Percentiles rank a stretch among this genome's conserved stretches.
phyloP scores from a whole-genome alignment of 441 rosid species.

The Geranium incanum region DNA sequence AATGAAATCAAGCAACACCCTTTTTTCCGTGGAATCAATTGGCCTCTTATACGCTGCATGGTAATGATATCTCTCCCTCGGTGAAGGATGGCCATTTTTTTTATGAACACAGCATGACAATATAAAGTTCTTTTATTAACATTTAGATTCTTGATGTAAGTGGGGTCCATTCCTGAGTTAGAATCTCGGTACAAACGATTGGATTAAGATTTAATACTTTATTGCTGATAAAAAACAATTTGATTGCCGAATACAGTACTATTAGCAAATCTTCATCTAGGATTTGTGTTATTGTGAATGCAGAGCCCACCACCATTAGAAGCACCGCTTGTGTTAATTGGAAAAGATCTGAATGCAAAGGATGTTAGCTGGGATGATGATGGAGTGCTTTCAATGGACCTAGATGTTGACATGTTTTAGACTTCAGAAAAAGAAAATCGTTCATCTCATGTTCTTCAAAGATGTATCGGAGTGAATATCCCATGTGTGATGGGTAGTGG shows the following conservation, averaged over 20 bases:
- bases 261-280: not conserved
- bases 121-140: not conserved
- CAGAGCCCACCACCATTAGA: slow-evolving; percentile 80
- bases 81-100: too few species aligned
- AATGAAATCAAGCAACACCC: slow-evolving; percentile 85
- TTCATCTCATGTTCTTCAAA: not conserved
- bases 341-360: slow-evolving; percentile 52
- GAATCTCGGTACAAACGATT: too few species aligned
- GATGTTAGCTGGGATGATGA: slow-evolving; percentile 78
- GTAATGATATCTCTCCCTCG: slow-evolving; percentile 30
- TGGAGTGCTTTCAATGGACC: slow-evolving; percentile 68
- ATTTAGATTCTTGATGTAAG: too few species aligned
- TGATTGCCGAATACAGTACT: not conserved
- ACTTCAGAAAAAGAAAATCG: too few species aligned
- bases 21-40: slow-evolving; percentile 78
- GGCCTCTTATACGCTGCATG: slow-evolving; percentile 94
- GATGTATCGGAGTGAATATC: not conserved
- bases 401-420: slow-evolving; percentile 46
- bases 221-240: too few species aligned
- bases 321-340: slow-evolving; percentile 43
- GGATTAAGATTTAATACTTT: too few species aligned
- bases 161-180: too few species aligned
- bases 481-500: not conserved
- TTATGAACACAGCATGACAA: not conserved
- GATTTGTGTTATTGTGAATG: slow-evolving; percentile 18